Percentiles rank a stretch among this genome's conserved stretches.
Evolutionary conservation across 2,329 filamentous ascomycete genomes (phyloP).

Genomic region (Rhinocladiella mackenziei): DNA sequence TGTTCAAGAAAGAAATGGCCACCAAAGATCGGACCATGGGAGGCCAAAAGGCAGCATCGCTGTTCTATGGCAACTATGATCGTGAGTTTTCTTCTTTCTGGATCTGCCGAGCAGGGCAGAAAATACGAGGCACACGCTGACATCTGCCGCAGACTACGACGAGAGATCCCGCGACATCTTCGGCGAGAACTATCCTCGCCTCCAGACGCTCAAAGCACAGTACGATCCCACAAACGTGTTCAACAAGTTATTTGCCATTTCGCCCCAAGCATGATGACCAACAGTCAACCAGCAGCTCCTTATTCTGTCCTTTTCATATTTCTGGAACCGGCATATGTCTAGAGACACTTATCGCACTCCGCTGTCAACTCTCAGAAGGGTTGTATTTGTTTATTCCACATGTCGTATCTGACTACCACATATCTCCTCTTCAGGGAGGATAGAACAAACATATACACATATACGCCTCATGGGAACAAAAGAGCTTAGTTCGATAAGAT

Average conservation of each 20-base stretch:
- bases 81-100: conserved; percentile 22
- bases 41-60: conserved; percentile 22
- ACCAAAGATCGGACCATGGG: conserved; percentile 7
- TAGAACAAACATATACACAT: no score
- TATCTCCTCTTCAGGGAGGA: no score
- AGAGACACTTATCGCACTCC: no score
- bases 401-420: no score
- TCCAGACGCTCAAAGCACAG: conserved; percentile 43
- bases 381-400: no score
- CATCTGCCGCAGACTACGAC: conserved; percentile 23
- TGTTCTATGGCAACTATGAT: conserved; percentile 30
- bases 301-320: no score
- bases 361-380: no score
- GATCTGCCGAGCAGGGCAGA: not conserved
- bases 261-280: conserved; percentile 17
- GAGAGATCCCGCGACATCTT: conserved; percentile 39
- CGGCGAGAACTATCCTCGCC: conserved; percentile 41
- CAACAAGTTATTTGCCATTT: conserved; percentile 42
- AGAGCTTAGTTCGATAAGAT: no score
- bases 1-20: conserved; percentile 31
- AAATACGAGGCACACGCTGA: not conserved
- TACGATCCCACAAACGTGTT: conserved; percentile 49
- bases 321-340: no score
- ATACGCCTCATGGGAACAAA: no score
- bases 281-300: no score